Evolutionary conservation across 306 rosid species (phyloP).

Genomic region (Vicia sativa): DNA sequence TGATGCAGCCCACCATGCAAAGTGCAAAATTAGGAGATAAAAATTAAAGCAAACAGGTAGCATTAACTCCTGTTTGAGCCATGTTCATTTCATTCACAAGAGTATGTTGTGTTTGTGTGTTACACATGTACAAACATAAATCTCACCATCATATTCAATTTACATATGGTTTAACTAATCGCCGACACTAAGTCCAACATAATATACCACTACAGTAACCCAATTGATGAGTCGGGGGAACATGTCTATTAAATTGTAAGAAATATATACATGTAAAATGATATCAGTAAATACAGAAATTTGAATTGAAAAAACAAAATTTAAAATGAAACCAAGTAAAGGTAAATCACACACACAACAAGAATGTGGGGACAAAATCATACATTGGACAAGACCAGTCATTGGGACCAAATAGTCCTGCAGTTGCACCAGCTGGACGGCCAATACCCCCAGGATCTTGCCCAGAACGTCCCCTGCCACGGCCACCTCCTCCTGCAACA

Average conservation of each 20-base stretch:
- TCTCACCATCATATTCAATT: slow-evolving; percentile 16
- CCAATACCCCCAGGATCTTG: slow-evolving; percentile 69
- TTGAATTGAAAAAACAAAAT: slow-evolving; percentile 15
- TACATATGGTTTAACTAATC: slow-evolving; percentile 2
- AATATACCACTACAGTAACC: slow-evolving; percentile 21
- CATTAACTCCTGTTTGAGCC: too few species aligned
- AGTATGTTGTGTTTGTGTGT: not conserved
- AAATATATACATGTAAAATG: not conserved
- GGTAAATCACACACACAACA: slow-evolving; percentile 7
- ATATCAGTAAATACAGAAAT: slow-evolving; percentile 22
- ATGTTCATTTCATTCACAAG: not conserved
- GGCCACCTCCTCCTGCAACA: slow-evolving; percentile 78
- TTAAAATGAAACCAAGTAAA: slow-evolving; percentile 10
- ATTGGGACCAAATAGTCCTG: slow-evolving; percentile 97
- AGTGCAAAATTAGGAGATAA: slow-evolving; percentile 13
- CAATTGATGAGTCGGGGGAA: slow-evolving; percentile 7
- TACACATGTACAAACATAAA: slow-evolving; percentile 6
- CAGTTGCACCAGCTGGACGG: slow-evolving; percentile 59
- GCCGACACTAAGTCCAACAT: not conserved
- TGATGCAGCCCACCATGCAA: slow-evolving; percentile 7
- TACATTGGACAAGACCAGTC: slow-evolving; percentile 99
- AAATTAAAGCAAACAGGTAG: slow-evolving; percentile 27
- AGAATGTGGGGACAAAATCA: slow-evolving; percentile 17
- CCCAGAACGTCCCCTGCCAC: slow-evolving; percentile 85
- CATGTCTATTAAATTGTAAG: not conserved